A percentile compares a stretch with the other conserved stretches of the same genome.
Conservation (phyloP, 805 yeast genomes). For the Saccharomycopsis sp. region DNA sequence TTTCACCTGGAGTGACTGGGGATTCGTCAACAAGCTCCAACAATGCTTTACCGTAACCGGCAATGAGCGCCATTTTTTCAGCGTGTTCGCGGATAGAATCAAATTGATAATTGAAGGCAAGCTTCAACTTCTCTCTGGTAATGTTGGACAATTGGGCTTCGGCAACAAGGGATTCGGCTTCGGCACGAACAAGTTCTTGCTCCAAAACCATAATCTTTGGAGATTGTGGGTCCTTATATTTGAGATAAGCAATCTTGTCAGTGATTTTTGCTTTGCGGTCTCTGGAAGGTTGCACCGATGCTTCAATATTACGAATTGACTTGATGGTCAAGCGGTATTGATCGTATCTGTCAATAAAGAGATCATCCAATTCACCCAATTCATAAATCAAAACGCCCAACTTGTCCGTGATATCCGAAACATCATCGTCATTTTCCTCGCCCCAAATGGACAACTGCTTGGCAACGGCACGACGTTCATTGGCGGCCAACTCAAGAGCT, state of each 20-base stretch:
- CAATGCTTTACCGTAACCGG: conserved; percentile 83
- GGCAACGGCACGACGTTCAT: conserved; percentile 75
- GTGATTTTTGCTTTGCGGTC: conserved; percentile 81
- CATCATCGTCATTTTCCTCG: conserved; percentile 77
- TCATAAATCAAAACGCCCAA: conserved; percentile 76
- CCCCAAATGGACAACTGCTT: conserved; percentile 82
- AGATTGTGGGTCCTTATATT: conserved; percentile 79
- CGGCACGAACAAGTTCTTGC: conserved; percentile 86
- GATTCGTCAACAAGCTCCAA: conserved; percentile 76
- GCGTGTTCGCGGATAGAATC: conserved; percentile 80
- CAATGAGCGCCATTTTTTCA: conserved; percentile 77
- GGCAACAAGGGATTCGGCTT: conserved; percentile 85
- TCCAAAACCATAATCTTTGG: conserved; percentile 72
- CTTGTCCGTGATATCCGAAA: conserved; percentile 79
- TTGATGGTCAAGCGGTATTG: conserved; percentile 78
- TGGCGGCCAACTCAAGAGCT: conserved; percentile 66
- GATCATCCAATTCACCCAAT: conserved; percentile 80
- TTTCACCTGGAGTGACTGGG: conserved; percentile 87
- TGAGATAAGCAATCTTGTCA: conserved; percentile 74
- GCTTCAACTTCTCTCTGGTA: conserved; percentile 79
- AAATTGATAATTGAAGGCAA: conserved; percentile 76
- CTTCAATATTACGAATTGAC: conserved; percentile 75
- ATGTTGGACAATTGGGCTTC: conserved; percentile 86
- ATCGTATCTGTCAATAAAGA: conserved; percentile 77
- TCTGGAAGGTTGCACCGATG: conserved; percentile 80